Base-by-base conservation (phyloP, 495 filamentous ascomycete genomes). In the Tetracladium marchalianum region DNA sequence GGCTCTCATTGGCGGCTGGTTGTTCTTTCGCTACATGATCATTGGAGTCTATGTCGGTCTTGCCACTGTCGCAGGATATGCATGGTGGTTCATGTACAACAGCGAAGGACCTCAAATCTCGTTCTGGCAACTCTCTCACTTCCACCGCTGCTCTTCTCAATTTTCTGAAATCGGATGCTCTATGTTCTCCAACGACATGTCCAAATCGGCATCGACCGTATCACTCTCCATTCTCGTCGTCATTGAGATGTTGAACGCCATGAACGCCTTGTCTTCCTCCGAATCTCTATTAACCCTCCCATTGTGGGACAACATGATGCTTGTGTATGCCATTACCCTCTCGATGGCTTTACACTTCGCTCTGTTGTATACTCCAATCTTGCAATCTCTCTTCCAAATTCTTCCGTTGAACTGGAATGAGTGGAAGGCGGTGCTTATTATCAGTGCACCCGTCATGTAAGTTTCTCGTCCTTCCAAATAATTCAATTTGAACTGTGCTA, bases 51-150 rank as follows among this genome's bases (percentile, higher is more conserved):
- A 97, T 51, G 93, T 99, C 44, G 93, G 93, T 55, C 76, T 81
- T 31, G 93, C 93, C 35, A 99, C 93, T 6, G 93, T 99, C 2
- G 88, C 85, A 61, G 93, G 93, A 31, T 99, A 99, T 62, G 90
- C 89, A 19, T 99, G 93, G 93, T 97, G 89, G 87, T 99, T 99
- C 71, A 85, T 97, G 81, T 95, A 85, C 70, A 87, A 97, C 65
- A 68, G 81, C 22, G 84, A 86, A 51, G 93, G 93, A 0, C 93
- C 93, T 36, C 82, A 90, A 57, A 96, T 99, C 65, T 83, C 73
- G 41, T 93, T 95, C 69, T 90, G 78, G 66, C 88, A 99, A 58
- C 66, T 99, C 52, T 82, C 82, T 11, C 85, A 96, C 66, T 97
- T 95, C 77, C 93, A 99, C 66, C 79, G 78, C 55, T 99, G 93